Evolutionary conservation across 106 monocot genomes (phyloP).

Genomic region (Dactylorhiza incarnata): DNA sequence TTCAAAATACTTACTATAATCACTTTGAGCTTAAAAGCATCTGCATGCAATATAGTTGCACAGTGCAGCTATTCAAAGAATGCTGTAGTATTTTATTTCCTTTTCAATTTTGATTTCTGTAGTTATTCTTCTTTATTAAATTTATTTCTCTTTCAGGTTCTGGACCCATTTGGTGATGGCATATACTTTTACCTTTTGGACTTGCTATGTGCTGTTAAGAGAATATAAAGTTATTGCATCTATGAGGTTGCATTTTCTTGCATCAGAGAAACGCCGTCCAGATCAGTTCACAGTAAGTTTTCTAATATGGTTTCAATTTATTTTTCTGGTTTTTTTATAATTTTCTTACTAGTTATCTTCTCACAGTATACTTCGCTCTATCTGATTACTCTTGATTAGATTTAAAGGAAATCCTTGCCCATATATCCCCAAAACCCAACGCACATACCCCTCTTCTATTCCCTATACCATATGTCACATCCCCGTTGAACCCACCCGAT

Average conservation of each 20-base stretch:
- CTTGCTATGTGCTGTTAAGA: conserved; percentile 56
- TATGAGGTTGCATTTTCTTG: conserved; percentile 85
- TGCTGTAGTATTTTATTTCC: background rate
- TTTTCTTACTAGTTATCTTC: no score
- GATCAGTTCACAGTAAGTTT: conserved; percentile 78
- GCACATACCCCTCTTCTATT: no score
- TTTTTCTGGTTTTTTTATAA: no score
- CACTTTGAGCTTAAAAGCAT: background rate
- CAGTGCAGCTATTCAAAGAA: no score
- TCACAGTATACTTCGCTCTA: no score
- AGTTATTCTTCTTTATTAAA: background rate
- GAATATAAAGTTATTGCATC: conserved; percentile 66
- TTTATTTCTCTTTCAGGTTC: conserved; percentile 34
- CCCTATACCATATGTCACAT: no score
- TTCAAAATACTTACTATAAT: background rate
- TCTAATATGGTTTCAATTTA: background rate
- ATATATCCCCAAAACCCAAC: no score
- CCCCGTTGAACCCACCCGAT: no score
- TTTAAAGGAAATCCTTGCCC: no score
- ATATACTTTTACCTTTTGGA: conserved; percentile 82
- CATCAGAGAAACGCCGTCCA: conserved; percentile 61
- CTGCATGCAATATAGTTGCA: background rate
- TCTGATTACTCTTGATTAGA: no score
- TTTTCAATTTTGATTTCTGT: background rate
- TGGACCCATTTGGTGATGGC: conserved; percentile 70